These are phyloP conservation scores for Heterobasidion parviporum DNA, from an alignment of 1,284 basidiomycete genomes.

Conservation along the genomic window DNA sequence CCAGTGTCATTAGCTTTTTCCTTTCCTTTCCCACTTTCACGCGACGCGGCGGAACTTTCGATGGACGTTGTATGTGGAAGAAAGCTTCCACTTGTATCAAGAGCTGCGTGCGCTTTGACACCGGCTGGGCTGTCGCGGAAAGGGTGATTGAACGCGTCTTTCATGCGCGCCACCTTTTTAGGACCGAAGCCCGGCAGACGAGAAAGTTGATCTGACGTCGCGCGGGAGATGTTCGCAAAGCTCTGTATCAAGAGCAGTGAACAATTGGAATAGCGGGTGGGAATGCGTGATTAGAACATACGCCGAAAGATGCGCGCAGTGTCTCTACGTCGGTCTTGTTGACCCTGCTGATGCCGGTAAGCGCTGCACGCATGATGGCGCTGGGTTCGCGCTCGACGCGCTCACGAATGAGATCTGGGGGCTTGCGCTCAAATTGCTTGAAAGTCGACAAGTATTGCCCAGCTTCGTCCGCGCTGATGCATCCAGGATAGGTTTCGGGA, in stretches of 20 bases:
- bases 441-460: conserved; percentile 87
- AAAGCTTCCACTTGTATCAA: neutral
- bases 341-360: conserved; percentile 88
- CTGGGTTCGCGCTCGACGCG: conserved; percentile 84
- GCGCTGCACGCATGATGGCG: conserved; percentile 73
- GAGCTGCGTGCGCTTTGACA: neutral
- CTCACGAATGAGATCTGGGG: conserved; percentile 92
- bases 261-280: neutral
- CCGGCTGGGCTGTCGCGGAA: conserved; percentile 50
- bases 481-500: neutral
- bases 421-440: conserved; percentile 91
- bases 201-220: conserved; percentile 68
- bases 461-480: conserved; percentile 76
- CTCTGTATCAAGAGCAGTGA: conserved; percentile 42
- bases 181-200: conserved; percentile 91
- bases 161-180: conserved; percentile 83
- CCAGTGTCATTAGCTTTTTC: conserved; percentile 10
- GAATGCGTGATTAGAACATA: conserved; percentile 33
- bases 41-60: neutral
- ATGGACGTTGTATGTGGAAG: neutral
- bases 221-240: conserved; percentile 71
- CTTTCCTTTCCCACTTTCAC: conserved; percentile 6
- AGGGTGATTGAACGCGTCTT: conserved; percentile 73
- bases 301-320: conserved; percentile 86
- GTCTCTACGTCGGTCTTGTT: conserved; percentile 98